Base-by-base conservation (phyloP, 352 stramenopile genomes). In the Albugo laibachii region DNA sequence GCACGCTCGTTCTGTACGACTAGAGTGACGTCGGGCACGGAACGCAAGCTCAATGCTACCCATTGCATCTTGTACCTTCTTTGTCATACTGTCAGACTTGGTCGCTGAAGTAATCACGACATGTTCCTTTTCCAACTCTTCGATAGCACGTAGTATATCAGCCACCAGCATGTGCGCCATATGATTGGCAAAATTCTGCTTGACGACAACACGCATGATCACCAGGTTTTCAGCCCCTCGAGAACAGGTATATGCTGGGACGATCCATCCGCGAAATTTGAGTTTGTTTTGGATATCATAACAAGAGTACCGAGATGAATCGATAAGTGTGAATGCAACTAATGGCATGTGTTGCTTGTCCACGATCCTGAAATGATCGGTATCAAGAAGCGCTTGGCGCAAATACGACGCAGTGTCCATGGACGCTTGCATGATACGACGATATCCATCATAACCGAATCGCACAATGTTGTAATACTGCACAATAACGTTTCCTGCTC, bases 381-480 rank as follows among this genome's bases (percentile, higher is more conserved):
- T 94, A 1, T 65, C 68, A 10, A 80, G 59, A 10, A 95, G 61
- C 15, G 71, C 54, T 12, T 63, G 61, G 50, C 82, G 73, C 50
- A 95, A 54, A 42, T 89, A 77, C 34, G 61, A 62, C 5, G 84
- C 79, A 16, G 85, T 92, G 47, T 80, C 55, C 81, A 95, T 91
- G 48, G 75, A 86, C n/a, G 80, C 75, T 46, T 91, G 65, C 69
- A 94, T 85, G 54, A 94, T 94, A 40, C 52, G 58, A 13, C 59
- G 66, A 65, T 93, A 96, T 45, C 86, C 86, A 10, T 93, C 72
- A 39, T 79, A 84, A 36, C 86, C 86, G 46, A 95, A 83, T 19
- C 86, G 80, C 49, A 96, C 51, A 48, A 96, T 83, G 66, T 95
- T 95, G 67, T 95, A 95, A 58, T 94, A 95, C 61, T 95, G 80